phyloP scores from a whole-genome alignment of 2,329 filamentous ascomycete genomes.

The Trichoderma sp. region DNA sequence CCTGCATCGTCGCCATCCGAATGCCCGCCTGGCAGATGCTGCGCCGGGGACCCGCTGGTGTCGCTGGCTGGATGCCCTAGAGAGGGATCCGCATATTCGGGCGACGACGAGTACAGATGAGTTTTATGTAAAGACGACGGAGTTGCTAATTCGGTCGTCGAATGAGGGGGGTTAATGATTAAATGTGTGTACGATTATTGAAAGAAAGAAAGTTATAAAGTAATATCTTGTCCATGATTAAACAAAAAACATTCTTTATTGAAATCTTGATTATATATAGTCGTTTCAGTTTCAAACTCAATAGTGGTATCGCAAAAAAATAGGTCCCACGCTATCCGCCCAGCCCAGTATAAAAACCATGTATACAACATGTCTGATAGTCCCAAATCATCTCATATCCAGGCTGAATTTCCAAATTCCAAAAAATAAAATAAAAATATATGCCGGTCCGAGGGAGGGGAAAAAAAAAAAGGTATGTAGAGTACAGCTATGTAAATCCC shows the following conservation, averaged over 20 bases:
- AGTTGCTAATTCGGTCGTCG: constrained; percentile 40
- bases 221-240: not conserved
- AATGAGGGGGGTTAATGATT: not conserved
- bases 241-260: not conserved
- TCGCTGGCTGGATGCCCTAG: constrained; percentile 67
- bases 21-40: constrained; percentile 56
- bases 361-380: not conserved
- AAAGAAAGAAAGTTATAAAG: not conserved
- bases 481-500: not conserved
- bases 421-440: too few relatives aligned
- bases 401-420: not conserved
- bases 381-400: not conserved
- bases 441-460: not conserved
- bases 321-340: not conserved
- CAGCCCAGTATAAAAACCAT: not conserved
- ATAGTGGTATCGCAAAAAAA: not conserved
- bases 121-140: constrained; percentile 54
- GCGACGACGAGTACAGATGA: constrained; percentile 63
- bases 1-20: constrained; percentile 55
- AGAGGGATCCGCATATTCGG: constrained; percentile 58
- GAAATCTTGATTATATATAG: not conserved
- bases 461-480: not conserved
- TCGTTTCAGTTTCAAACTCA: not conserved
- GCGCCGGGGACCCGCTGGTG: constrained; percentile 63
- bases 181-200: not conserved